A percentile compares a stretch with the other conserved stretches of the same genome.
Evolutionary conservation across 1,139 yeast species (phyloP).

Genomic region (Meyerozyma carpophila): DNA sequence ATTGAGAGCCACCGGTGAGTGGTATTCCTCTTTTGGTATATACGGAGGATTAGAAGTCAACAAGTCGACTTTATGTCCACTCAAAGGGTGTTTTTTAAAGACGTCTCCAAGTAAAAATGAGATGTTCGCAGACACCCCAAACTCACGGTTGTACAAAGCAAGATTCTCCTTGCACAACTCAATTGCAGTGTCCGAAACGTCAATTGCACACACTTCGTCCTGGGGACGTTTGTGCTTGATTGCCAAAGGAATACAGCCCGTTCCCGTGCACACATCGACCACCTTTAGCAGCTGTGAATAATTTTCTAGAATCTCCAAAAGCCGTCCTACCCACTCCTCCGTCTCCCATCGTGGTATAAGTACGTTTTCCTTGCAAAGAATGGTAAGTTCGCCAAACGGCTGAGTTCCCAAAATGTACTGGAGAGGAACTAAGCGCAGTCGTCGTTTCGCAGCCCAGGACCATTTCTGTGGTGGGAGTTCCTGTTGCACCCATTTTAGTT

Average conservation of each 20-base stretch:
- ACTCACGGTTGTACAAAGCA: slow-evolving; percentile 4
- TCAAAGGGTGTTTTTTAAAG: slow-evolving; percentile 10
- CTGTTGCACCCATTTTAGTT: slow-evolving; percentile 35
- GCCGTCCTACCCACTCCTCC: slow-evolving; percentile 72
- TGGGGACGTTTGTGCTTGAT: slow-evolving; percentile 8
- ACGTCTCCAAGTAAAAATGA: slow-evolving; percentile 20
- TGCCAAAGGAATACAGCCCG: slow-evolving; percentile 78
- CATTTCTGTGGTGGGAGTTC: slow-evolving; percentile 35
- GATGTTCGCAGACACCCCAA: slow-evolving; percentile 4
- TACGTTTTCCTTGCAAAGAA: slow-evolving; percentile 59
- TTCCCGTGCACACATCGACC: slow-evolving; percentile 82
- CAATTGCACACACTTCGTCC: slow-evolving; percentile 45
- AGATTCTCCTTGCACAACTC: slow-evolving; percentile 45
- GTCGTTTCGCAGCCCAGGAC: slow-evolving; percentile 27
- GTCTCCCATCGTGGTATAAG: slow-evolving; percentile 94
- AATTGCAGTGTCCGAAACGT: slow-evolving; percentile 53
- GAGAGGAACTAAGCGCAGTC: slow-evolving; percentile 55
- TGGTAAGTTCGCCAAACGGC: slow-evolving; percentile 72
- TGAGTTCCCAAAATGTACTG: slow-evolving; percentile 83
- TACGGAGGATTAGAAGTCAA: slow-evolving; percentile 89
- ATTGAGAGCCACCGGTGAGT: slow-evolving; percentile 18
- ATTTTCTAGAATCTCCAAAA: slow-evolving; percentile 13
- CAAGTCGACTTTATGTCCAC: slow-evolving; percentile 33
- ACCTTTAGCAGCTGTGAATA: slow-evolving; percentile 20
- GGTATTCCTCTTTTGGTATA: slow-evolving; percentile 48